Evolutionary conservation across 345 rosid genomes (phyloP), one percentile per base, ranked within the genome.

Genomic region (Geranium brycei): DNA sequence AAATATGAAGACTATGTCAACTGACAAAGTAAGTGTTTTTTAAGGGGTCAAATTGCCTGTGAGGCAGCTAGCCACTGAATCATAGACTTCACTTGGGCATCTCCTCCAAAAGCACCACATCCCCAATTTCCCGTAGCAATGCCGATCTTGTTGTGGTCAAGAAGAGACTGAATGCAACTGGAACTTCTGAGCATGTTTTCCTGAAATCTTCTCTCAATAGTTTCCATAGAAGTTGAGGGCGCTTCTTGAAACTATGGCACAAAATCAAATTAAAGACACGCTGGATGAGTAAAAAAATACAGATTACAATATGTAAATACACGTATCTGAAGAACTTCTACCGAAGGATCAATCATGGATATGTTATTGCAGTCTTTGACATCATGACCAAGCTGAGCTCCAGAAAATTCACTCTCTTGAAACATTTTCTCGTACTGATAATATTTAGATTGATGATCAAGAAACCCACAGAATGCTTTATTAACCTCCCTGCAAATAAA

Each of bases 41-140:
- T 15, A 15, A 66, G 60, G 19, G 60, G 17, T 4, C 28, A 58
- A 59, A 57, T 59, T 64, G 88, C 97, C 97, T 90, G 96, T 38
- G 99, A 90, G 70, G 96, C 92, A 69, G 97, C 96, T 70, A 93
- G 90, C 99, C 99, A 93, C 72, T 93, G 99, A 71, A 86, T 80
- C 58, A 85, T 75, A 72, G 87, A 61, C 84, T 93, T 93, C 15
- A 93, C 65, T 71, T 87, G 85, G 51, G 96, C 92, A 74, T 92
- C 99, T 71, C 97, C 99, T 60, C 99, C 95, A 81, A 89, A 92
- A 68, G 79, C 96, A 68, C 99, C 99, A 74, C 97, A 89, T 15
- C 99, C 97, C 97, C 99, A 90, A 74, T 90, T 93, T 58, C 99
- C 99, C 0, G 96, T 90, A 12, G 78, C 99, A 60, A 93, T 77